Evolutionary conservation across 345 rosid species (phyloP).

Genomic region (Eucalyptus urophylla): DNA sequence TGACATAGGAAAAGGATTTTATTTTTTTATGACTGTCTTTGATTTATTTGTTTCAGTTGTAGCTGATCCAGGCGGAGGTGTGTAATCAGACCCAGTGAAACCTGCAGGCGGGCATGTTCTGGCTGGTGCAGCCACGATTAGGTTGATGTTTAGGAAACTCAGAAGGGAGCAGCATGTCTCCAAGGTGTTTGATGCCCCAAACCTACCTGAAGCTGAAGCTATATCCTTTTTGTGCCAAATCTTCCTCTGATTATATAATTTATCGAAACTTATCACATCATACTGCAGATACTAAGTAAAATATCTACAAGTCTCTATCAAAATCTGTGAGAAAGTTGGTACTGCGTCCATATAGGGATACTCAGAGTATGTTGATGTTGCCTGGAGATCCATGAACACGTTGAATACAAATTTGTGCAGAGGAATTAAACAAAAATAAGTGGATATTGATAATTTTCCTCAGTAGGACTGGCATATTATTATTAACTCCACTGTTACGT

Average conservation of each 20-base stretch:
- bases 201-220: background rate
- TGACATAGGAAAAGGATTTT: too few relatives aligned
- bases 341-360: too few relatives aligned
- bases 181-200: background rate
- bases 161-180: background rate
- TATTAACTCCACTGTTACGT: rapidly evolving
- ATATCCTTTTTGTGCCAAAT: slow-evolving; percentile 26
- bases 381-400: background rate
- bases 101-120: background rate
- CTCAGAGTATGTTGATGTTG: background rate
- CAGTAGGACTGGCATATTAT: too few relatives aligned
- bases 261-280: too few relatives aligned
- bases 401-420: background rate
- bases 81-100: background rate
- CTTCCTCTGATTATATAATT: background rate
- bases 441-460: slow-evolving; percentile 5
- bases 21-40: background rate
- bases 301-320: background rate
- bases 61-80: background rate
- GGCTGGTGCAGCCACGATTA: background rate
- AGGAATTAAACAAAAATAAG: background rate
- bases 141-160: background rate
- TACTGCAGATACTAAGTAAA: background rate
- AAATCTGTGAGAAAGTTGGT: background rate
- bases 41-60: background rate